These are phyloP conservation scores for Phellopilus nigrolimitatus DNA, from an alignment of 1,284 basidiomycete genomes.

Conservation along the genomic window DNA sequence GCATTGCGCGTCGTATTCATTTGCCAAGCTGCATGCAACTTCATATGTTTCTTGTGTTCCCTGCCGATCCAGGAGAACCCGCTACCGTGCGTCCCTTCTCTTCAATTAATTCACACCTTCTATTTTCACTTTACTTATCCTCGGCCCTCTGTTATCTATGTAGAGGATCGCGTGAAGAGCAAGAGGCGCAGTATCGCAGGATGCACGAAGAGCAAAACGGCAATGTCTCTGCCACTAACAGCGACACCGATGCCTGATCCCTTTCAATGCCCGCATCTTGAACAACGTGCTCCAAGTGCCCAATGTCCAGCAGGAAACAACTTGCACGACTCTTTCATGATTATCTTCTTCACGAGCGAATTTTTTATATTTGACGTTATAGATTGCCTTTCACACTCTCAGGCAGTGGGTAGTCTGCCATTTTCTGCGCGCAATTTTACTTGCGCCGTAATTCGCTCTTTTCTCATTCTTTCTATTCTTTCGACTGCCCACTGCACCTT, in stretches of 20 bases:
- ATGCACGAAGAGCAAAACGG: conserved; percentile 26
- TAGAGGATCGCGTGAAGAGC: conserved; percentile 60
- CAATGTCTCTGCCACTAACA: conserved; percentile 17
- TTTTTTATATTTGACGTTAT: too few species aligned
- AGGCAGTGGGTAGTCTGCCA: too few species aligned
- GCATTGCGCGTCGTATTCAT: conserved; percentile 86
- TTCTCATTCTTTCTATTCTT: neutral
- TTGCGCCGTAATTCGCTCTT: neutral
- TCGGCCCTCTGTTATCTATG: neutral
- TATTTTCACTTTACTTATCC: neutral
- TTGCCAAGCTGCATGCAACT: conserved; percentile 59
- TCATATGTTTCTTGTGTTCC: conserved; percentile 59
- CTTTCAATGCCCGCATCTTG: neutral
- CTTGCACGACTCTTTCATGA: too few species aligned
- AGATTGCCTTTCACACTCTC: too few species aligned
- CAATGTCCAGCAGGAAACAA: too few species aligned
- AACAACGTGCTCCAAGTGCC: neutral
- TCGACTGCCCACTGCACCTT: neutral
- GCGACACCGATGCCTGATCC: neutral
- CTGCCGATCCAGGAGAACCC: conserved; percentile 73
- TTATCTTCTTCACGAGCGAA: too few species aligned
- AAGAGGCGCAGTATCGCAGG: conserved; percentile 48
- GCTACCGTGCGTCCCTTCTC: conserved; percentile 50
- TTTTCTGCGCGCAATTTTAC: too few species aligned
- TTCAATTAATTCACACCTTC: neutral